Conservation (phyloP, 441 rosid species). For the Metrosideros polymorpha region DNA sequence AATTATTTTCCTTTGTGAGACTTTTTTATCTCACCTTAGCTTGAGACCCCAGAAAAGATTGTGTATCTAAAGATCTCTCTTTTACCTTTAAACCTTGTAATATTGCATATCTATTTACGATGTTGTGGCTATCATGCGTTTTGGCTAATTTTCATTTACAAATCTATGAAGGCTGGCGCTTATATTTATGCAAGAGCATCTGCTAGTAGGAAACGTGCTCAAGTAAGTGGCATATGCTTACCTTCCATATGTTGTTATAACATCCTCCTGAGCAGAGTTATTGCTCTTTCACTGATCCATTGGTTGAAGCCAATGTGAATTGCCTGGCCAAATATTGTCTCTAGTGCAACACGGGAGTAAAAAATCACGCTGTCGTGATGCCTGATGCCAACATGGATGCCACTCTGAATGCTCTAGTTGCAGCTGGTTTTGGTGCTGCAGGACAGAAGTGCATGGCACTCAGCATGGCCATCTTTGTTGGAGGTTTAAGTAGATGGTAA, state of each 20-base stretch:
- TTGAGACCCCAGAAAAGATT: neutral
- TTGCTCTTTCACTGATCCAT: neutral
- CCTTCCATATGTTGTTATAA: neutral
- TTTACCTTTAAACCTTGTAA: neutral
- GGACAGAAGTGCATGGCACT: slow-evolving; percentile 44
- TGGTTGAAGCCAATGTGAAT: neutral
- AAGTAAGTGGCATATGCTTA: slow-evolving; percentile 11
- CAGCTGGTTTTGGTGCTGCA: slow-evolving; percentile 54
- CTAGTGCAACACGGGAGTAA: slow-evolving; percentile 36
- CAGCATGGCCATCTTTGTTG: slow-evolving; percentile 45
- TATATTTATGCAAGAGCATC: slow-evolving; percentile 30
- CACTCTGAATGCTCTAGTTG: slow-evolving; percentile 43
- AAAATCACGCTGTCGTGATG: slow-evolving; percentile 50
- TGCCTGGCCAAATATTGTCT: slow-evolving; percentile 1
- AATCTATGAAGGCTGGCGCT: slow-evolving; percentile 12
- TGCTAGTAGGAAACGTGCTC: slow-evolving; percentile 32
- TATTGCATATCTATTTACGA: neutral
- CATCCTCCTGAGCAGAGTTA: neutral
- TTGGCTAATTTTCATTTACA: too few species aligned
- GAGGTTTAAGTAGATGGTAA: slow-evolving; percentile 42
- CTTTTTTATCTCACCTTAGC: neutral
- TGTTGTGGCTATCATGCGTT: neutral
- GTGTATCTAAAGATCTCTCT: neutral
- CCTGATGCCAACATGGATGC: slow-evolving; percentile 53
- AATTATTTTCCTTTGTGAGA: neutral